Evolutionary conservation across 768 basidiomycete species (phyloP).

Genomic region (Clitopilus passeckerianus): DNA sequence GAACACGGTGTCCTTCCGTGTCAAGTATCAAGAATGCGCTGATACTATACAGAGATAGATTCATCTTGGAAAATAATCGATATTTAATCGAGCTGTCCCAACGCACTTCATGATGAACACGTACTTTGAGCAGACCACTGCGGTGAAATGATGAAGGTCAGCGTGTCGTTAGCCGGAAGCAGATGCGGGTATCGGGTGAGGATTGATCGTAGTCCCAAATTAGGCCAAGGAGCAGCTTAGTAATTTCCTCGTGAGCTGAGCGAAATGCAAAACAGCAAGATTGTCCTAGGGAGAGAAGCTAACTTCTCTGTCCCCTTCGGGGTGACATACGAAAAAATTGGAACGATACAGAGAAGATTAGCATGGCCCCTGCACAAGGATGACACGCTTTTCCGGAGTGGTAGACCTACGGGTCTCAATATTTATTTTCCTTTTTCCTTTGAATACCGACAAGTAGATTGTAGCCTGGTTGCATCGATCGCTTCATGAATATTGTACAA

Average conservation of each 20-base stretch:
- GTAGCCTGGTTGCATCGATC: too few species aligned
- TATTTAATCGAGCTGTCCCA: background rate
- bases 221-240: background rate
- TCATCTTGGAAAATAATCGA: conserved; percentile 36
- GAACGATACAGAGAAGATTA: conserved; percentile 99
- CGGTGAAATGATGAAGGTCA: background rate
- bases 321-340: conserved; percentile 98
- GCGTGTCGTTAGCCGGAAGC: background rate
- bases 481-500: too few species aligned
- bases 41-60: conserved; percentile 85
- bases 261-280: background rate
- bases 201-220: background rate
- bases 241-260: background rate
- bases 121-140: background rate
- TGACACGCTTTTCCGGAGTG: conserved; percentile 98
- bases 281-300: background rate
- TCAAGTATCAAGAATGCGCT: conserved; percentile 90
- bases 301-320: conserved; percentile 66
- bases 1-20: conserved; percentile 89
- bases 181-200: background rate
- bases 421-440: conserved; percentile 25
- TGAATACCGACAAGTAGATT: background rate
- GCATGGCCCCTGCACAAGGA: conserved; percentile 99
- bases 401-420: conserved; percentile 53
- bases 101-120: background rate